Base-by-base conservation (phyloP, 192 early-diverging fungal genomes). In the Coemansia sp. region DNA sequence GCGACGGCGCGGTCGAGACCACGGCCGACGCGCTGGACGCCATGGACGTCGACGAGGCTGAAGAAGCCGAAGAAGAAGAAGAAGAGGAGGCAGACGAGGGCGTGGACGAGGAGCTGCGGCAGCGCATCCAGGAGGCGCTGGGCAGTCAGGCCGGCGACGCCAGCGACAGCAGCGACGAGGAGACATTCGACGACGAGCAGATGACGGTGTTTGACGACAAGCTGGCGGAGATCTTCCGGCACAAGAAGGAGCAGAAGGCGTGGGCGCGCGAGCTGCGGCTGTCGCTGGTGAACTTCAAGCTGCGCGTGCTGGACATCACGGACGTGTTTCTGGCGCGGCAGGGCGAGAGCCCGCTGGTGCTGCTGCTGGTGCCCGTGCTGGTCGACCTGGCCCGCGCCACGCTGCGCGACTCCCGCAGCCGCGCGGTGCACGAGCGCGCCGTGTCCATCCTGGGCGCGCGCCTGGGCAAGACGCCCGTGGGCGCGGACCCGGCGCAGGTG, bases 121-220 rank as follows among this genome's bases (percentile, higher is more conserved):
- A 61, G 46, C 86, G 91, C 68, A 69, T 92, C 36, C 67, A 85
- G 47, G 87, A 83, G 40, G 88, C 88, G 6, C 70, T 91, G 64
- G 85, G 79, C 34, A 52, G 17, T 2, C 64, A 58, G 0, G 69
- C 77, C 36, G 79, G 69, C 21, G 81, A 80, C 71, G 76, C 50
- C 41, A 63, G 80, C 28, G 81, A 62, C 34, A 64, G 56, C 32
- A 77, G 71, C 11, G 79, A 72, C 14, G 84, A 86, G 26, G 84
- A 85, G 39, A 84, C 78, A 17, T 73, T 86, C 50, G 85, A 85
- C 51, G 92, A 94, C 57, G 90, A 94, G 51, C 81, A 90, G 62
- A 94, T 94, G 92, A 84, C 80, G 57, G 84, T 80, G 17, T 96
- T 93, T 76, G 95, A 98, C 69, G 85, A 86, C 40, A 96, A 98